Percentiles rank a stretch among this genome's conserved stretches.
These are phyloP conservation scores for Cymbomonas tetramitiformis DNA, from an alignment of 139 green algal genomes.

Conservation along the genomic window DNA sequence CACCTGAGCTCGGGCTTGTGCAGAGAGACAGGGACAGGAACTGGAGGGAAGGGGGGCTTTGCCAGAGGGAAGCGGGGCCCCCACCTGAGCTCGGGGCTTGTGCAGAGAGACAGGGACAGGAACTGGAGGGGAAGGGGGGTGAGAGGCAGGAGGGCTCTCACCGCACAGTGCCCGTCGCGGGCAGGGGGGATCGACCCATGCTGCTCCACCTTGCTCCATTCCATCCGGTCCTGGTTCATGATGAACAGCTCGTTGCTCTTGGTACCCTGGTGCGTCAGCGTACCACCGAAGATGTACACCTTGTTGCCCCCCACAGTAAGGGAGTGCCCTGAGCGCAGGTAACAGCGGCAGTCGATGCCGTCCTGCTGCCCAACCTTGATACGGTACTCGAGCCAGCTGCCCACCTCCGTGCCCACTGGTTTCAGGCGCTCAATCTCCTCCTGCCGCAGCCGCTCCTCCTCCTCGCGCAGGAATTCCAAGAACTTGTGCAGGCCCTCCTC, in stretches of 20 bases:
- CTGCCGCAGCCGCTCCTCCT: constrained; percentile 59
- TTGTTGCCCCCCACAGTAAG: constrained; percentile 39
- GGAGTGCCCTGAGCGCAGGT: constrained; percentile 50
- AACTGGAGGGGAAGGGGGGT: too few species aligned
- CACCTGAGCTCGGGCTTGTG: too few species aligned
- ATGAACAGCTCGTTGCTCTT: constrained; percentile 50
- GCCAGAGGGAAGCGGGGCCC: too few species aligned
- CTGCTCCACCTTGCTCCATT: constrained; percentile 52
- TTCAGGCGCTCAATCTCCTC: constrained; percentile 72
- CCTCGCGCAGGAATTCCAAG: constrained; percentile 61
- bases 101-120: too few species aligned
- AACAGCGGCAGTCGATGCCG: constrained; percentile 31
- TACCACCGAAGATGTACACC: constrained; percentile 57
- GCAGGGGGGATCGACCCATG: constrained; percentile 36
- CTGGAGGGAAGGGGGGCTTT: too few species aligned
- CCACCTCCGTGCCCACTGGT: constrained; percentile 51
- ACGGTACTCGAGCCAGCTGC: constrained; percentile 33
- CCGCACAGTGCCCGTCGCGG: constrained; percentile 35
- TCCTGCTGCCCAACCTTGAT: constrained; percentile 26
- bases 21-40: too few species aligned
- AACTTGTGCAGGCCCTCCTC: constrained; percentile 60
- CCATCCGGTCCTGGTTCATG: constrained; percentile 62
- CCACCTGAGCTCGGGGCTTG: too few species aligned
- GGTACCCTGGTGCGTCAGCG: constrained; percentile 37
- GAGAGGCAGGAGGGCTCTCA: too few species aligned